A percentile compares a stretch with the other conserved stretches of the same genome.
Conservation (phyloP, 2,329 filamentous ascomycete genomes). For the Ceratocystiopsis sp. region DNA sequence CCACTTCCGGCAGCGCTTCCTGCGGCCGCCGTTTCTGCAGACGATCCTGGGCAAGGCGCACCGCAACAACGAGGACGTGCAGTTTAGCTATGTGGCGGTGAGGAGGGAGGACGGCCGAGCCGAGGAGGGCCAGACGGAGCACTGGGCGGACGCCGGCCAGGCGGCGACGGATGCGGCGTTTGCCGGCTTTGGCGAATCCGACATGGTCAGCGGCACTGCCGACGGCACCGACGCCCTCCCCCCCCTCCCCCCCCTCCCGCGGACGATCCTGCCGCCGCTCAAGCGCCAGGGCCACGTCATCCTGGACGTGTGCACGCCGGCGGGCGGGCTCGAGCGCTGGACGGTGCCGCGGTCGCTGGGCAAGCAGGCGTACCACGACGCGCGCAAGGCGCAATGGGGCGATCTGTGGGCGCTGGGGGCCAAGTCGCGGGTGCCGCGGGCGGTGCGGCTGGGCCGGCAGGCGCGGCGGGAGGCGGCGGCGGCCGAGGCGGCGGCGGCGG, state of each 20-base stretch:
- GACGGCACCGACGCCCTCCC: conserved; percentile 15
- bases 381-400: conserved; percentile 78
- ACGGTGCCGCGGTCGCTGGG: conserved; percentile 71
- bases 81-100: conserved; percentile 79
- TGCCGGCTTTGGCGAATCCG: conserved; percentile 46
- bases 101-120: conserved; percentile 42
- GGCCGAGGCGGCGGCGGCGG: too few species aligned
- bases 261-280: conserved; percentile 61
- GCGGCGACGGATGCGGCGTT: conserved; percentile 53
- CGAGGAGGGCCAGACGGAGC: conserved; percentile 18
- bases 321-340: conserved; percentile 81
- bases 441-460: conserved; percentile 33
- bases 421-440: conserved; percentile 57
- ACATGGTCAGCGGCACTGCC: conserved; percentile 17
- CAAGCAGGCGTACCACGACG: conserved; percentile 74
- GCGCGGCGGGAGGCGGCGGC: background rate
- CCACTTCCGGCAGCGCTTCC: conserved; percentile 77
- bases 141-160: conserved; percentile 17
- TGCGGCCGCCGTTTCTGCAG: conserved; percentile 68
- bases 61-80: conserved; percentile 75
- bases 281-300: conserved; percentile 82
- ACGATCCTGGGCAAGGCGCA: conserved; percentile 50
- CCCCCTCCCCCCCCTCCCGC: conserved; percentile 55
- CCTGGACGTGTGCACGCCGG: conserved; percentile 78
- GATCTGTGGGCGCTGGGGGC: conserved; percentile 92